phyloP scores from a whole-genome alignment of 257 asterid genomes.

The Gardenia jasminoides region DNA sequence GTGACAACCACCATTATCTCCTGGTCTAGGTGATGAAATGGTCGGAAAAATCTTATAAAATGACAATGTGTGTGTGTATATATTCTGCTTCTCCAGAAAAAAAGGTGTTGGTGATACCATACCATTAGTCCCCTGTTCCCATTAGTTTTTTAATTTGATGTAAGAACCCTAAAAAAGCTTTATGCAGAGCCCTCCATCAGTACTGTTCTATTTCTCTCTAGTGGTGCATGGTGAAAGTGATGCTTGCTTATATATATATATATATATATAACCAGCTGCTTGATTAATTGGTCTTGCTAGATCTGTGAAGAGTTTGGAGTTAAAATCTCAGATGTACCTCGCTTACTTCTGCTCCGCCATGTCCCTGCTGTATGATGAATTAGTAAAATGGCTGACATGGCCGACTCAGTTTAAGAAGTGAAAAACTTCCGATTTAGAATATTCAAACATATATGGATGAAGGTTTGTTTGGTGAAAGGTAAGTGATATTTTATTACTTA shows the following conservation, averaged over 20 bases:
- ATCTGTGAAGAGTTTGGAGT: background rate
- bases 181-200: background rate
- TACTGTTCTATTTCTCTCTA: too few species aligned
- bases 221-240: background rate
- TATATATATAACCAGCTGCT: background rate
- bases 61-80: too few species aligned
- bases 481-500: too few species aligned
- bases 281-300: background rate
- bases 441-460: too few species aligned
- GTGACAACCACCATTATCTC: slow-evolving; percentile 54
- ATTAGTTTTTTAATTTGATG: background rate
- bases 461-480: too few species aligned
- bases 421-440: too few species aligned
- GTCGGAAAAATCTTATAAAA: background rate
- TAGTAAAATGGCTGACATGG: too few species aligned
- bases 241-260: too few species aligned
- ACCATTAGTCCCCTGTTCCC: background rate
- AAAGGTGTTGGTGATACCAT: background rate
- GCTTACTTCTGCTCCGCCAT: too few species aligned
- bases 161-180: background rate
- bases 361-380: too few species aligned
- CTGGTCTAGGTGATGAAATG: slow-evolving; percentile 9
- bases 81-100: background rate
- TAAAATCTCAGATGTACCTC: too few species aligned
- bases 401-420: too few species aligned